Evolutionary conservation across 2,329 filamentous ascomycete genomes (phyloP).

Genomic region (Saccharata proteae): DNA sequence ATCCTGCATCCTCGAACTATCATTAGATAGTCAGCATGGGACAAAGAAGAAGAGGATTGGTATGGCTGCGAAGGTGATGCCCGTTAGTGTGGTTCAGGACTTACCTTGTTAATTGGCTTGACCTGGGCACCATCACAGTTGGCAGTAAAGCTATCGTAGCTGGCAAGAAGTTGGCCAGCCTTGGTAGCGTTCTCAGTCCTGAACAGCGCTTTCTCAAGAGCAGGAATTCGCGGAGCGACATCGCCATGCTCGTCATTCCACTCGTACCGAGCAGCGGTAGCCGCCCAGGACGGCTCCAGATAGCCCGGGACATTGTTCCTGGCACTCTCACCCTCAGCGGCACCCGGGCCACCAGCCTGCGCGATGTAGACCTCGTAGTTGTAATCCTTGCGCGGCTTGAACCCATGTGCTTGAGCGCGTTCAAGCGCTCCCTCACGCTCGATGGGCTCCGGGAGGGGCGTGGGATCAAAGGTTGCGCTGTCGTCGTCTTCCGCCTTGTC

Average conservation of each 20-base stretch:
- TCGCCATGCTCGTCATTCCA: slow-evolving; percentile 83
- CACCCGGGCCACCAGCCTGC: slow-evolving; percentile 14
- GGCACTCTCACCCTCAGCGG: slow-evolving; percentile 1
- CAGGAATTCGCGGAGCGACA: slow-evolving; percentile 57
- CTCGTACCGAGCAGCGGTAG: slow-evolving; percentile 58
- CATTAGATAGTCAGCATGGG: slow-evolving; percentile 20
- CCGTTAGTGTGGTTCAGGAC: slow-evolving; percentile 15
- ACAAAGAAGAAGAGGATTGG: neutral
- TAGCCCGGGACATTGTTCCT: no score
- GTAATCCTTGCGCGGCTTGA: slow-evolving; percentile 35
- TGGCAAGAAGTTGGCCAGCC: slow-evolving; percentile 50
- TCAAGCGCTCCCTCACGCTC: slow-evolving; percentile 5
- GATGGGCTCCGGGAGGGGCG: neutral
- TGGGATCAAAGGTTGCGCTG: slow-evolving; percentile 14
- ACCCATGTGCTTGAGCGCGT: slow-evolving; percentile 22
- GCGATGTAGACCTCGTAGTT: slow-evolving; percentile 33
- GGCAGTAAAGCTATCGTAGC: no score
- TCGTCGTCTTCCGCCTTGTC: slow-evolving; percentile 12
- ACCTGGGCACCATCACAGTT: no score
- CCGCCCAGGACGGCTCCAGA: slow-evolving; percentile 30
- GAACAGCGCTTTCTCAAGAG: slow-evolving; percentile 69
- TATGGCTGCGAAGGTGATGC: no score
- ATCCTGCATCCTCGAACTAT: slow-evolving; percentile 61
- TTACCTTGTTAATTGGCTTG: no score
- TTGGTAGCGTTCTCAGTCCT: slow-evolving; percentile 38